Evolutionary conservation across 768 basidiomycete species (phyloP), one percentile per base, ranked within the genome.

Genomic region (Naganishia randhawae): DNA sequence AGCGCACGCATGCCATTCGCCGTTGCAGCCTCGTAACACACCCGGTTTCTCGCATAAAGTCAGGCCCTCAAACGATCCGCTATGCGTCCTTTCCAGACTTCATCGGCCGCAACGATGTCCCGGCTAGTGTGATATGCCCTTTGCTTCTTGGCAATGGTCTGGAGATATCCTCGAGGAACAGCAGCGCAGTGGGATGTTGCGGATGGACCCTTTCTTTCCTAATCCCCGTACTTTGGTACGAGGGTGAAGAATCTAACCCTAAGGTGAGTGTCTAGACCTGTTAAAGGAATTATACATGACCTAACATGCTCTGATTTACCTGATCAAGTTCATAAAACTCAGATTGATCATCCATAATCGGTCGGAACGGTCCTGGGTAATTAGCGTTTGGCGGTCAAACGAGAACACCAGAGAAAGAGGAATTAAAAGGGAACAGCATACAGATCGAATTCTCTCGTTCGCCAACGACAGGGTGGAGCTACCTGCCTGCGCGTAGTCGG

Each of bases 201-300:
- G 39, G 57, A 42, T 29, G 57, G 57, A 61, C 57, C 57, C 57
- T 35, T 25, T 61, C n/a, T 61, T 61, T 61, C 22, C 37, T 37
- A 61, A 37, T 61, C 57, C 17, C 17, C 25, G 37, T 61, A 29
- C 57, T 19, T 25, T 14, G 39, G 22, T 22, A 25, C n/a, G 25
- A 41, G 39, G 57, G 39, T 37, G 57, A 61, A 61, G 57, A 61
- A 61, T 61, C 57, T 61, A 61, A 61, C 57, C 57, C 57, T 61
- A 61, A 61, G 57, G 57, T 61, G 17, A 7, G 57, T 61, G 3
- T 3, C 16, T 13, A 33, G 16, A 17, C 7, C 19, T 25, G 14
- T 25, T 25, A n/a, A n/a, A n/a, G n/a, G n/a, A n/a, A n/a, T n/a
- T n/a, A n/a, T n/a, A n/a, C n/a, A n/a, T n/a, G n/a, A n/a, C n/a